Evolutionary conservation across 768 basidiomycete species (phyloP), one percentile per base, ranked within the genome.

Genomic region (Termitomyces sp.): DNA sequence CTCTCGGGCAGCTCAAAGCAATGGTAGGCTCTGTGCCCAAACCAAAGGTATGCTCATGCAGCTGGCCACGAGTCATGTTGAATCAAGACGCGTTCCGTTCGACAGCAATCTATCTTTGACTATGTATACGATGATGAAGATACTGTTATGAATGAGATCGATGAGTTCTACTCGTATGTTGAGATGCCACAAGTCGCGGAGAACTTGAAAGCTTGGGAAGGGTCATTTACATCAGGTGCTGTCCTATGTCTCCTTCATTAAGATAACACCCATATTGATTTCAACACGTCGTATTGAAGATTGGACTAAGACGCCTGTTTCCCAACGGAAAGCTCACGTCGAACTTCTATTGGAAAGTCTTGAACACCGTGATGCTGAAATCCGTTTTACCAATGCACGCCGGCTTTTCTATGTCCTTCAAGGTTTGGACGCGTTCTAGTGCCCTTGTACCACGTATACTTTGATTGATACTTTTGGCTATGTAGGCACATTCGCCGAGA

Each of bases 111-210:
- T 9, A 85, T 84, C 67, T 97, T 91, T 74, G 93, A 95, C 78
- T 97, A 91, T 75, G 86, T 90, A 63, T 98, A 98, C 72, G 92
- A 96, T 66, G 96, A 98, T 73, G 95, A 96, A 70, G 94, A 97
- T 74, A 95, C 92, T 5, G 87, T 98, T 20, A 89, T 96, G 83
- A 90, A 91, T 68, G 97, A 99, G 73, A 88, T 99, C 42, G 92
- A 98, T 61, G 97, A 99, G 75, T 98, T 98, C 76, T 98, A 96
- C 74, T 93, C 94, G 22, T 99, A 97, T 75, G 88, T 94, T 63
- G 96, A 98, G 78, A 92, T 94, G 85, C 85, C 91, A 0, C 92
- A 95, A 71, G 89, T 94, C 22, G 86, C 85, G 2, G 91, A 93
- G 78, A 93, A 94, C 71, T 78, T 92, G 64, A 89, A 87, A 69